Percentiles rank a stretch among this genome's conserved stretches.
Conservation (phyloP, 306 rosid species). For the Vachellia pachyceras region DNA sequence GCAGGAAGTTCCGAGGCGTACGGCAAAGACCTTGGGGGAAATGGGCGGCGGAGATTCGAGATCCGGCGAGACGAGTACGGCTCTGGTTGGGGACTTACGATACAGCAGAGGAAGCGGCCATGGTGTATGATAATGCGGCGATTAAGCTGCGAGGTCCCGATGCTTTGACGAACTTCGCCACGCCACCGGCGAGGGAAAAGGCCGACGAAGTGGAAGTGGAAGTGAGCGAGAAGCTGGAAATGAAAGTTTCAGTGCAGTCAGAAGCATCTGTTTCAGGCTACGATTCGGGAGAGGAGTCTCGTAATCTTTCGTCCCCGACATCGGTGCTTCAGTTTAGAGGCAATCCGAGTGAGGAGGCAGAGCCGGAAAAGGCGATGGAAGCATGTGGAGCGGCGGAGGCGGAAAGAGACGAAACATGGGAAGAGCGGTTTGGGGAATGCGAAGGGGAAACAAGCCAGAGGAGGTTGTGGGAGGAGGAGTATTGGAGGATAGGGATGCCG, state of each 20-base stretch:
- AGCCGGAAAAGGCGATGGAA: neutral
- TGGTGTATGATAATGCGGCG: conserved; percentile 74
- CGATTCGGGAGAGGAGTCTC: conserved; percentile 66
- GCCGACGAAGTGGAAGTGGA: neutral
- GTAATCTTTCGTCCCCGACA: conserved; percentile 65
- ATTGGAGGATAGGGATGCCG: conserved; percentile 47
- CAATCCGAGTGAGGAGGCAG: conserved; percentile 36
- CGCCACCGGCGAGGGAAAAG: conserved; percentile 31
- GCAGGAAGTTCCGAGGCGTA: conserved; percentile 80
- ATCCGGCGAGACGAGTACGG: conserved; percentile 64
- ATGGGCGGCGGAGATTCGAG: conserved; percentile 94
- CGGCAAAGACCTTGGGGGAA: conserved; percentile 84
- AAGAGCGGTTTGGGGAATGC: conserved; percentile 38
- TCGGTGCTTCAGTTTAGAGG: conserved; percentile 69
- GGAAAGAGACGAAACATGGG: neutral
- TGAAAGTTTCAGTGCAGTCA: neutral
- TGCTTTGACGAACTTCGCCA: conserved; percentile 63
- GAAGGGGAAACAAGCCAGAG: conserved; percentile 40
- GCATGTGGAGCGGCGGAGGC: neutral
- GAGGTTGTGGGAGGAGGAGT: conserved; percentile 39
- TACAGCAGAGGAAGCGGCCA: conserved; percentile 91
- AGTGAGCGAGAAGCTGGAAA: conserved; percentile 2
- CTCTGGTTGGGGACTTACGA: conserved; percentile 71
- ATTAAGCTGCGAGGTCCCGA: conserved; percentile 70
- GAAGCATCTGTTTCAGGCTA: conserved; percentile 54